Base-by-base conservation (phyloP, 2,329 filamentous ascomycete species). In the Pezicula radicicola region DNA sequence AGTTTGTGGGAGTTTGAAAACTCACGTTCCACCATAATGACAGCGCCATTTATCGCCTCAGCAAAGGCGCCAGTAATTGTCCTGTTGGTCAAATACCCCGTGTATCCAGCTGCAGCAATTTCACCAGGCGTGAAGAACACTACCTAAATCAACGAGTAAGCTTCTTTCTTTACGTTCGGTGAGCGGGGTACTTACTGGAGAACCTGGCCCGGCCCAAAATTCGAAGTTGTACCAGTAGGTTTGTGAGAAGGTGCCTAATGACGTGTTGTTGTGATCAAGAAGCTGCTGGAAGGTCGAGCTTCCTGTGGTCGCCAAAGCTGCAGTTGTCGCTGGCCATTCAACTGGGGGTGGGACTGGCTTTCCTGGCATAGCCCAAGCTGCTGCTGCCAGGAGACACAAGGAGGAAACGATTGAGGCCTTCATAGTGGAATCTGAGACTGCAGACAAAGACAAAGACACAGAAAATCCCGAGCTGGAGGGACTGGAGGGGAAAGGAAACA, bases 211-310 rank as follows among this genome's bases (percentile, higher is more conserved):
- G 9, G 70, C 67, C 75, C 75, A 81, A 59, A 66, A 75, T 27
- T 75, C 70, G 2, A 70, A 68, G 55, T 71, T 74, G 57, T 71
- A 80, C 65, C 71, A 79, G 61, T 75, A 81, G n/a, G 71, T 69
- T 64, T 81, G 77, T 18, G 69, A 66, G 57, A 81, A 81, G 0
- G 74, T 80, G 6, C 78, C 78, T 4, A 79, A 60, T 6, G 66
- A 66, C 1, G 79, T 77, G 55, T 81, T 70, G 3, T 68, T 65
- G 63, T 85, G 81, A 60, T 84, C 79, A 52, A 84, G 77, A 50
- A 77, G 69, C 64, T 84, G 80, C 55, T 77, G 63, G 53, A 83
- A 84, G 6, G 47, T 49, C 10, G 47, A 39, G 19, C 42, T 49
- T 4, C 25, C 21, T 12, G 40, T 41, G 13, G 25, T 30, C 13